Evolutionary conservation across 2,329 filamentous ascomycete species (phyloP).

Genomic region (Curvularia sp.): DNA sequence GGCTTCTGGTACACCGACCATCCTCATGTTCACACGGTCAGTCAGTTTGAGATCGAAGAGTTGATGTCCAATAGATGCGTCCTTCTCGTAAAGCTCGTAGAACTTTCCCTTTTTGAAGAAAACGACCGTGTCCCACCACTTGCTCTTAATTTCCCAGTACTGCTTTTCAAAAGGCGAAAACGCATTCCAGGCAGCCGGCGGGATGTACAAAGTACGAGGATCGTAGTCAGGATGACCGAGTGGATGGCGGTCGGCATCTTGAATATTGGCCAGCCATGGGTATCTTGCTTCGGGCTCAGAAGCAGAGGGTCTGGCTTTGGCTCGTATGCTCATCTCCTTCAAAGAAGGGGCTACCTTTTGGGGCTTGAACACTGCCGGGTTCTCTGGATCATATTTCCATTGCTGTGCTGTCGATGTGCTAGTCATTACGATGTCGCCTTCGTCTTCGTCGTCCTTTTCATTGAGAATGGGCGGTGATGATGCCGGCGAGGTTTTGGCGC

Average conservation of each 20-base stretch:
- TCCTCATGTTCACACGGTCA: constrained; percentile 98
- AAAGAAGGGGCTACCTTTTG: constrained; percentile 47
- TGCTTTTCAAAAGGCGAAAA: constrained; percentile 97
- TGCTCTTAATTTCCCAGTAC: constrained; percentile 99
- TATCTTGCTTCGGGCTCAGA: constrained; percentile 87
- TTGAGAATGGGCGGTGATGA: constrained; percentile 52
- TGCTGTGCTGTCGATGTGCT: constrained; percentile 76
- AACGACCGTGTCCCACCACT: constrained; percentile 95
- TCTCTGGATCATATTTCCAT: constrained; percentile 77
- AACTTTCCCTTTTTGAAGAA: constrained; percentile 99
- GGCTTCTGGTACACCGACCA: constrained; percentile 97
- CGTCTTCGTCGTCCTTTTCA: constrained; percentile 57
- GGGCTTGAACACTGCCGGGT: constrained; percentile 59
- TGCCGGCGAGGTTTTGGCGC: constrained; percentile 56
- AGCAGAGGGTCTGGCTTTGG: constrained; percentile 72
- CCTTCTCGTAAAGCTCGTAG: constrained; percentile 97
- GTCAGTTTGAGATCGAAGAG: constrained; percentile 97
- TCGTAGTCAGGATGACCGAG: constrained; percentile 87
- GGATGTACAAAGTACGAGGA: constrained; percentile 87
- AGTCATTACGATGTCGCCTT: constrained; percentile 63
- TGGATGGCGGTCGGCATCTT: constrained; percentile 82
- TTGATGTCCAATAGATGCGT: constrained; percentile 94
- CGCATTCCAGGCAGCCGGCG: constrained; percentile 76
- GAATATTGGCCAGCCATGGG: constrained; percentile 84
- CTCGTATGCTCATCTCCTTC: constrained; percentile 39